Evolutionary conservation across 164 flowering plant species (phyloP), one percentile per base, ranked within the genome.

Genomic region (Vitis riparia): DNA sequence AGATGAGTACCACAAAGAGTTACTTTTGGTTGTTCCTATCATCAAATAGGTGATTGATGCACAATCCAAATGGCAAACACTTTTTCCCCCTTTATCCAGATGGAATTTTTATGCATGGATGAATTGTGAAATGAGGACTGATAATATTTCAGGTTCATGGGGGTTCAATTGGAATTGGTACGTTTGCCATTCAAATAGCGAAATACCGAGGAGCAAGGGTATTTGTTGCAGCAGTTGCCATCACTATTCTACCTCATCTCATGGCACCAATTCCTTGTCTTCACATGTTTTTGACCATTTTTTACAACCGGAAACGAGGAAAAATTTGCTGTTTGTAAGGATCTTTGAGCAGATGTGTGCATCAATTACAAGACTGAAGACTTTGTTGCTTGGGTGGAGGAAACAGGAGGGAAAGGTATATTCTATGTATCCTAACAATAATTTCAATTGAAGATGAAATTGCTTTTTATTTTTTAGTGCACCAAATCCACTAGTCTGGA

Each of bases 321-420:
- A 70, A 92, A 95, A 67, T 69, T 91, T 61, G 81, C 84, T 60
- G 68, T 78, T 51, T 95, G 99, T 85, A 89, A 86, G 81, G 84
- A 84, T 50, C 89, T 93, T 63, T 98, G 98, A 32, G 98, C 99
- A 32, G 97, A 93, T 77, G 89, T 95, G 62, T 83, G 97, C 81
- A 95, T 95, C 79, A 95, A 95, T 75, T 93, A 95, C 76, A 95
- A 91, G 80, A 91, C 88, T 6, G 97, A 95, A 81, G 97, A 93
- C 79, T 95, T 95, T 81, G 96, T 89, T 68, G 80, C 92, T 32
- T 82, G 93, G 32, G 89, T 93, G 62, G 91, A 93, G 79, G 99
- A 90, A 85, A 89, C 98, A 8, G 88, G 78, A 61, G 99, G 98
- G 16, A 90, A 83, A 85, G 98, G 99, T 90, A 68, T 53, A 9